Evolutionary conservation across 2,329 filamentous ascomycete species (phyloP), one percentile per base, ranked within the genome.

Genomic region (Plenodomus biglobosus): DNA sequence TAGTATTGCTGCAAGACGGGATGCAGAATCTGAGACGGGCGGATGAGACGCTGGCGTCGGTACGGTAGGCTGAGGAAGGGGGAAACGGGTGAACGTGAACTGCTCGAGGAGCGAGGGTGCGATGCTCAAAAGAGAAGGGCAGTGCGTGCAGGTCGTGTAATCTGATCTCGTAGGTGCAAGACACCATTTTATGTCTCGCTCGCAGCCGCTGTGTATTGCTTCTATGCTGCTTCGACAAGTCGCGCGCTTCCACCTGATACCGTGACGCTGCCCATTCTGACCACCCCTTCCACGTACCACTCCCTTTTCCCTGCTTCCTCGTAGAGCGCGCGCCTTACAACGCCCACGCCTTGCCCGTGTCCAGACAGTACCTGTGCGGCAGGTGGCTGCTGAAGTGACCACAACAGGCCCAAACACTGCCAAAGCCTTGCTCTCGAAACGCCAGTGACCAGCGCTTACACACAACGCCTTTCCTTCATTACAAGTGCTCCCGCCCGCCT

Each of bases 181-280:
- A 55, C 47, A 42, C 42, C 59, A 63, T 58, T 68, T 68, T 70
- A 69, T 71, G 60, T 62, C 59, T 55, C 59, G 61, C 50, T 53
- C 58, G 59, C 65, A 72, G 55, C 65, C 68, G 68, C 68, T 68
- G 64, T 61, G 46, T 55, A 56, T 60, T 56, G 48, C 59, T 37
- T 24, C 48, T 61, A 54, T 56, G 53, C 49, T 61, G 61, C 59
- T 43, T 53, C 37, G 24, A 53, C 50, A 61, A 62, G 62, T 68
- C 69, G 69, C 69, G 69, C 68, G 68, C 68, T 70, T 70, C 64
- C 66, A 59, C 45, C 57, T 56, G 54, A 56, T 63, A 52, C 56
- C 56, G 41, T 52, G 42, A 46, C 55, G 50, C 54, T 40, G 59
- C 54, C 42, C 58, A 52, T 55, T n/a, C 56, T 32, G 58, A 45